These are phyloP conservation scores for Tilletia horrida DNA, from an alignment of 1,284 basidiomycete species.

Conservation along the genomic window DNA sequence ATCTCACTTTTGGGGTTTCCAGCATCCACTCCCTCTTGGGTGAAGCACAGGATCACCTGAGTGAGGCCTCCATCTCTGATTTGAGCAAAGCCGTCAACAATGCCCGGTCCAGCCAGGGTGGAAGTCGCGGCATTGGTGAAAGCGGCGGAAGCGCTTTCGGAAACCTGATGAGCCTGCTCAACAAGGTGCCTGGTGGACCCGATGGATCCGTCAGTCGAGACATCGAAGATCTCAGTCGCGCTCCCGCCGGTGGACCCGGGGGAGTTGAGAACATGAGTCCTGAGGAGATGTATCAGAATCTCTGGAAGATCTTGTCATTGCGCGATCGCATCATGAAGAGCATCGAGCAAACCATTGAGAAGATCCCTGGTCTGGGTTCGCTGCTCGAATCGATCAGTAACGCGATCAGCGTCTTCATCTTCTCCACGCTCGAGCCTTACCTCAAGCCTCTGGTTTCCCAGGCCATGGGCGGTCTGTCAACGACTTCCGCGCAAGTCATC, in stretches of 20 bases:
- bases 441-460: conserved; percentile 53
- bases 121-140: conserved; percentile 37
- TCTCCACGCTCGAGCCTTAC: conserved; percentile 56
- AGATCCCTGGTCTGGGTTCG: conserved; percentile 63
- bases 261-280: conserved; percentile 70
- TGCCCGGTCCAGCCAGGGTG: conserved; percentile 43
- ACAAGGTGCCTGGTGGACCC: conserved; percentile 57
- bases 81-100: conserved; percentile 73
- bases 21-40: conserved; percentile 54
- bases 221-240: conserved; percentile 39
- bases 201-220: conserved; percentile 34
- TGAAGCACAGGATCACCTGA: conserved; percentile 62
- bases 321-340: conserved; percentile 76
- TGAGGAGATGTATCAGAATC: conserved; percentile 72
- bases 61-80: conserved; percentile 81
- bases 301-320: conserved; percentile 84
- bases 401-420: conserved; percentile 55
- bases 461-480: conserved; percentile 51
- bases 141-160: conserved; percentile 43
- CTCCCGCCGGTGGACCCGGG: conserved; percentile 58
- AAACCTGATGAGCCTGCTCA: conserved; percentile 57
- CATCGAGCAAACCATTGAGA: conserved; percentile 74
- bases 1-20: background rate
- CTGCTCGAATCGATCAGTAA: conserved; percentile 80
- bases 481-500: conserved; percentile 52